Evolutionary conservation across 2,329 filamentous ascomycete species (phyloP).

Genomic region (Bertia moriformis): DNA sequence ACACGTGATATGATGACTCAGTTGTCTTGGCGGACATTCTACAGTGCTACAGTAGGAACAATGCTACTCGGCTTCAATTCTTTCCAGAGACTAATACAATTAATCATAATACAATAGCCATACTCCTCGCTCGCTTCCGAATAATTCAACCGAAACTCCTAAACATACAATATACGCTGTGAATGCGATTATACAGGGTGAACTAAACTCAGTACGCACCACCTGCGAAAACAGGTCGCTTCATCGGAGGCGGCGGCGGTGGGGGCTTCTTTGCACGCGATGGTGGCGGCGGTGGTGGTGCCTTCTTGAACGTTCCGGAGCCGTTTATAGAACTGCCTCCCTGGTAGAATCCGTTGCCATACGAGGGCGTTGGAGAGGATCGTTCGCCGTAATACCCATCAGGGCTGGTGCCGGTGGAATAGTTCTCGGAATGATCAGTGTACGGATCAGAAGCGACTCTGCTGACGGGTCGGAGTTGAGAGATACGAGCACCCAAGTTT

Average conservation of each 20-base stretch:
- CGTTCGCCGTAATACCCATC: neutral
- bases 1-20: too few species aligned
- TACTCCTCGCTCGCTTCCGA: too few species aligned
- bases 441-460: neutral
- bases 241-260: neutral
- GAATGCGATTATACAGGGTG: too few species aligned
- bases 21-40: too few species aligned
- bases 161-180: too few species aligned
- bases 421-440: neutral
- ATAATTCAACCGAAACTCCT: too few species aligned
- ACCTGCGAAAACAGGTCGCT: too few species aligned
- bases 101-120: too few species aligned
- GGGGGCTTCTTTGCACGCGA: slow-evolving; percentile 1
- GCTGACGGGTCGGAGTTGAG: neutral
- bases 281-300: neutral
- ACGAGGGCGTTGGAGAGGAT: neutral
- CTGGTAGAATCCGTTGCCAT: neutral
- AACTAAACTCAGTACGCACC: too few species aligned
- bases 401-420: neutral
- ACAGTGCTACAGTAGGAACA: too few species aligned
- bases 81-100: too few species aligned
- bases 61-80: too few species aligned
- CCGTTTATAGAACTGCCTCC: neutral
- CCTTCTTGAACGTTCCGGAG: neutral
- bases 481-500: neutral